Conservation (phyloP, 371 early-diverging fungal genomes). For the Mortierella sp. region DNA sequence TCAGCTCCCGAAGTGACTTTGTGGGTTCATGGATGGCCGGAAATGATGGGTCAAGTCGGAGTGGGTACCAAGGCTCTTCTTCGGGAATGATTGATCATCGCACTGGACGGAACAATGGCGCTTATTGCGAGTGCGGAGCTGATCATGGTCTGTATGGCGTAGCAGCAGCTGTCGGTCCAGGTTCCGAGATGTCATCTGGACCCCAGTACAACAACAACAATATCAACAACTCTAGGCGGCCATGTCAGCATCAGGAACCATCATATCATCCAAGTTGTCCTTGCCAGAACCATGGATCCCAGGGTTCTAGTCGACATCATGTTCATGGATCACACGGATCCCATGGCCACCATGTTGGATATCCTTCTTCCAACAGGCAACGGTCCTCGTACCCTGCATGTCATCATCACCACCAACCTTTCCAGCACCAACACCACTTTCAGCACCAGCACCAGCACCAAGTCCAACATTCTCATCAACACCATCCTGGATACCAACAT, state of each 20-base stretch:
- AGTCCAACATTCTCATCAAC: neutral
- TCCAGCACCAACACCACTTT: neutral
- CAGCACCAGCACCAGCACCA: slow-evolving; percentile 9
- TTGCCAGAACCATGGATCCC: neutral
- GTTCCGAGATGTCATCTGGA: neutral
- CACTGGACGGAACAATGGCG: neutral
- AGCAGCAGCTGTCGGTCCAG: no score
- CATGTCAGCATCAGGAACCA: neutral
- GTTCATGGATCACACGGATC: no score
- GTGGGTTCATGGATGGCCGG: neutral
- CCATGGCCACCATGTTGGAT: no score
- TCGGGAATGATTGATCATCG: neutral
- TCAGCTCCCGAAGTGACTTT: slow-evolving; percentile 10
- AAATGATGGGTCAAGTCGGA: no score
- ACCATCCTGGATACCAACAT: neutral
- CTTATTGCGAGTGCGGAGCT: neutral
- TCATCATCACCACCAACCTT: slow-evolving; percentile 11
- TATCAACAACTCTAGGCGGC: neutral
- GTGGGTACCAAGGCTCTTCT: neutral
- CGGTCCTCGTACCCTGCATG: neutral
- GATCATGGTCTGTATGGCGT: neutral
- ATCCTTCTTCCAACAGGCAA: neutral
- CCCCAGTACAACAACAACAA: neutral
- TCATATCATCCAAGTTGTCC: neutral
- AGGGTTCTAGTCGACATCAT: neutral